A percentile compares a stretch with the other conserved stretches of the same genome.
Evolutionary conservation across 176 grass and related monocot genomes (phyloP).

Genomic region (Otatea glauca): DNA sequence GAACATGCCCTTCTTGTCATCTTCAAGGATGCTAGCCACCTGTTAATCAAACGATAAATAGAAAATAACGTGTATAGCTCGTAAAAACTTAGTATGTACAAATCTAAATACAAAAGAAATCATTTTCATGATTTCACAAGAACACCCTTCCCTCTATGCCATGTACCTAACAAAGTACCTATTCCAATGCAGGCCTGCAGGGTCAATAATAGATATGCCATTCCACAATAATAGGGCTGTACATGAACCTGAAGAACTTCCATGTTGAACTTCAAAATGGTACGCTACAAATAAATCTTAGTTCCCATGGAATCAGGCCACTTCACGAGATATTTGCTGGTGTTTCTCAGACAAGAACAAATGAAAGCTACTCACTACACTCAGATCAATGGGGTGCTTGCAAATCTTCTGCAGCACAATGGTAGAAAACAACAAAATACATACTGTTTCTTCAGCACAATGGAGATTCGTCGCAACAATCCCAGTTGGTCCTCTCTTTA

Average conservation of each 20-base stretch:
- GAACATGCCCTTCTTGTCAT: constrained; percentile 56
- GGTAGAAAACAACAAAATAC: constrained; percentile 24
- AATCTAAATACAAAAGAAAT: neutral
- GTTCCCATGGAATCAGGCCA: neutral
- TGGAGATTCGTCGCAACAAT: constrained; percentile 87
- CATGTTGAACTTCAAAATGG: neutral
- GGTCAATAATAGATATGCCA: neutral
- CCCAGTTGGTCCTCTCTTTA: constrained; percentile 95
- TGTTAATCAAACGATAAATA: constrained; percentile 30
- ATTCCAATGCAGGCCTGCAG: neutral
- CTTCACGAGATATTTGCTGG: neutral
- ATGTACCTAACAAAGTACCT: neutral
- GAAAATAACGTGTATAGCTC: neutral
- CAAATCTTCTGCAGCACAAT: constrained; percentile 1
- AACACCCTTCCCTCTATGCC: neutral
- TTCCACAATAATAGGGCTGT: neutral
- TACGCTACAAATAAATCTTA: neutral
- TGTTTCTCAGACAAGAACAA: neutral
- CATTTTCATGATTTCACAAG: neutral
- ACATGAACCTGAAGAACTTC: neutral
- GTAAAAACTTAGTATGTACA: neutral
- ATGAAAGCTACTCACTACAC: neutral
- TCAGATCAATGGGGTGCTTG: neutral
- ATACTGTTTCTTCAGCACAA: constrained; percentile 91
- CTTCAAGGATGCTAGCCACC: constrained; percentile 86